phyloP scores from a whole-genome alignment of 345 rosid species.

The Acer campestre region DNA sequence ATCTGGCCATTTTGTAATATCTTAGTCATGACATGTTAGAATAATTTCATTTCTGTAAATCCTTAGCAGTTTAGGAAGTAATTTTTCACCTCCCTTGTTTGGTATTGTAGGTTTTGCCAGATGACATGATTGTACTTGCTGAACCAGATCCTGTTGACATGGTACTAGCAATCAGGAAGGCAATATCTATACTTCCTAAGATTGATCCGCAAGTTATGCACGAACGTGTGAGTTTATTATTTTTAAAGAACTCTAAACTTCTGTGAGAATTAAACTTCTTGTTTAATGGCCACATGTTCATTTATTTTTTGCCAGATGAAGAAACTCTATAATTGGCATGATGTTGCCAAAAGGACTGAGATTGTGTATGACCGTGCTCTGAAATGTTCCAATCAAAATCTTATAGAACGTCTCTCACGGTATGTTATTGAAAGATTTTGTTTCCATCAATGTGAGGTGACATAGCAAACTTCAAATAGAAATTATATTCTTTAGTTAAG shows the following conservation, averaged over 20 bases:
- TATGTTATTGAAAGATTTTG: constrained; percentile 29
- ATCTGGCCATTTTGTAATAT: neutral
- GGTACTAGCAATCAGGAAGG: constrained; percentile 77
- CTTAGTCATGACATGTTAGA: neutral
- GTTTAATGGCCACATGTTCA: neutral
- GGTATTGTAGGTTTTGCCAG: constrained; percentile 73
- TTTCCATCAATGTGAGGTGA: neutral
- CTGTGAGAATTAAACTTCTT: constrained; percentile 1
- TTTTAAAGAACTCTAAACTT: neutral
- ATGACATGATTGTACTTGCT: constrained; percentile 96
- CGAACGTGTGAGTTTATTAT: constrained; percentile 53
- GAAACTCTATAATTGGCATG: constrained; percentile 92
- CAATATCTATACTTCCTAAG: constrained; percentile 60
- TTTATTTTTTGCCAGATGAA: constrained; percentile 49
- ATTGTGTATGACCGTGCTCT: constrained; percentile 80
- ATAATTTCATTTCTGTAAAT: constrained; percentile 14
- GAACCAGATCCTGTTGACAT: constrained; percentile 94
- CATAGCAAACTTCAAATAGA: neutral
- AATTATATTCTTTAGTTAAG: neutral
- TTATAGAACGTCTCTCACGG: constrained; percentile 65
- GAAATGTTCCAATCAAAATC: constrained; percentile 63
- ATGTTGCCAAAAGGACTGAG: constrained; percentile 92
- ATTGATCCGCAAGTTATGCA: constrained; percentile 87
- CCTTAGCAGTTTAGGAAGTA: neutral
- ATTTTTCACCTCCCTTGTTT: constrained; percentile 6